Evolutionary conservation across 2,329 filamentous ascomycete genomes (phyloP).

Genomic region (Neonectria ditissima): DNA sequence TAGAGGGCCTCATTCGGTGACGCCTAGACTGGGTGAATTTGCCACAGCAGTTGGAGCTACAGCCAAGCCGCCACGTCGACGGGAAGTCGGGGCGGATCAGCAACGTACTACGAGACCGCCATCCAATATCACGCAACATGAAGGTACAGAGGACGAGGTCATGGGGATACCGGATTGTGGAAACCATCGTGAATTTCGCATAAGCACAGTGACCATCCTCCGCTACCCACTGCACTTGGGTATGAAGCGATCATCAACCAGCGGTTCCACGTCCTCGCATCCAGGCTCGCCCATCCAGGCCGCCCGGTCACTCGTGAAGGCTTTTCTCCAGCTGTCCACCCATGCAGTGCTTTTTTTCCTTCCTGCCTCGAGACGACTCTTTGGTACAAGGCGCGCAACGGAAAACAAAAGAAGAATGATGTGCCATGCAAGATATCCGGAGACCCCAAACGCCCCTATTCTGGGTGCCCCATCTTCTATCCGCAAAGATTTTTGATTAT

Average conservation of each 20-base stretch:
- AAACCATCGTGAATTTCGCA: constrained; percentile 71
- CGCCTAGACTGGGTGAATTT: neutral
- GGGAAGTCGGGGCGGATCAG: neutral
- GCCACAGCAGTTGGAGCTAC: neutral
- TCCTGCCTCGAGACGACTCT: constrained; percentile 57
- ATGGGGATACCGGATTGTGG: constrained; percentile 50
- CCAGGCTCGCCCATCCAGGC: constrained; percentile 51
- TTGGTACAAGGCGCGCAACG: constrained; percentile 59
- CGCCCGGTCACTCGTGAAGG: constrained; percentile 67
- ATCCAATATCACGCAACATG: constrained; percentile 29
- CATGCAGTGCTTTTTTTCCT: constrained; percentile 63
- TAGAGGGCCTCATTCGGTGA: neutral
- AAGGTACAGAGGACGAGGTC: constrained; percentile 24
- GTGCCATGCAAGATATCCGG: constrained; percentile 85
- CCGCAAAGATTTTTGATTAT: constrained; percentile 64
- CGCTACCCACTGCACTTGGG: constrained; percentile 63
- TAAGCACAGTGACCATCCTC: constrained; percentile 65
- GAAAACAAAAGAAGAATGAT: constrained; percentile 61
- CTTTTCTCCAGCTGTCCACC: constrained; percentile 69
- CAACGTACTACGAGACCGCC: constrained; percentile 1
- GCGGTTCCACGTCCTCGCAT: constrained; percentile 72
- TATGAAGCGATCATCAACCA: constrained; percentile 74
- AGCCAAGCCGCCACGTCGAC: neutral
- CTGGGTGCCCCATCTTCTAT: constrained; percentile 78
- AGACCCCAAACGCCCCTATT: constrained; percentile 78